Evolutionary conservation across 2,329 filamentous ascomycete species (phyloP).

Genomic region (Hysterium pulicare): DNA sequence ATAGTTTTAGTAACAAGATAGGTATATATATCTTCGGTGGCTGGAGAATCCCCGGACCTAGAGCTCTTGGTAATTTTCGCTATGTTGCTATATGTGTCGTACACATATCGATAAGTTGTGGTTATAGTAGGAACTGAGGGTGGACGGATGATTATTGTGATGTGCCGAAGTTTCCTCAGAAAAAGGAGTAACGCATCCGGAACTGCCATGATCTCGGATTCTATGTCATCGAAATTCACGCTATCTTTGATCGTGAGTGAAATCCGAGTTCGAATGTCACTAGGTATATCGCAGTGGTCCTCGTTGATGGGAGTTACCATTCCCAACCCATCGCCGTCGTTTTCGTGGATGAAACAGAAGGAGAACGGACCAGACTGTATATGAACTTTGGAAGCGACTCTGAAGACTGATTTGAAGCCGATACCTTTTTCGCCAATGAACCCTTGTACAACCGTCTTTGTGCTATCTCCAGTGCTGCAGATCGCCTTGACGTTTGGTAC

Average conservation of each 20-base stretch:
- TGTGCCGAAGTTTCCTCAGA: background rate
- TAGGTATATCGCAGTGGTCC: conserved; percentile 6
- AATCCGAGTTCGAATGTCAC: conserved; percentile 5
- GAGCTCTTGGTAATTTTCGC: background rate
- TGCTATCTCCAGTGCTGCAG: conserved; percentile 28
- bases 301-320: conserved; percentile 45
- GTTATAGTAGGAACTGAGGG: background rate
- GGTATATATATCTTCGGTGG: no score
- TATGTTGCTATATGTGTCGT: background rate
- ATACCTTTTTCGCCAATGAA: conserved; percentile 30
- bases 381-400: conserved; percentile 23
- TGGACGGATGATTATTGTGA: no score
- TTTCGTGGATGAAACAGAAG: conserved; percentile 25
- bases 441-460: conserved; percentile 19
- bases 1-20: background rate
- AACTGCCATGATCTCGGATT: no score
- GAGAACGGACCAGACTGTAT: conserved; percentile 34
- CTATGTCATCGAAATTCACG: background rate
- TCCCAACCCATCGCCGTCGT: conserved; percentile 40
- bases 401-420: conserved; percentile 30
- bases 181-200: conserved; percentile 5
- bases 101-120: background rate
- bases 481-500: conserved; percentile 29
- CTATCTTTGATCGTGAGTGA: background rate
- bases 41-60: background rate